Evolutionary conservation across 495 filamentous ascomycete genomes (phyloP).

Genomic region (Hypoxylon subgilvum): DNA sequence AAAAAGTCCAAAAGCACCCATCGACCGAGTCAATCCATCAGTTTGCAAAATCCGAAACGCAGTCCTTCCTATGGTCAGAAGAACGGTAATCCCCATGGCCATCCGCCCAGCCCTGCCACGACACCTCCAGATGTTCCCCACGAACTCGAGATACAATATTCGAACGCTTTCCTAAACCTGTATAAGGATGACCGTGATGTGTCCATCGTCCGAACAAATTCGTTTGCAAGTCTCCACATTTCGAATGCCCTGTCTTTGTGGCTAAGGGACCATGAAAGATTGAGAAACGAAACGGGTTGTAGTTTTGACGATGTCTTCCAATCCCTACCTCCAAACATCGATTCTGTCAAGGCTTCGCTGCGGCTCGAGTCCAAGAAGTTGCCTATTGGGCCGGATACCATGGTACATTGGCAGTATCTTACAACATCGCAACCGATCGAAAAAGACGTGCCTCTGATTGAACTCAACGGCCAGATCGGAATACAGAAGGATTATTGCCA

Average conservation of each 20-base stretch:
- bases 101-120: constrained; percentile 61
- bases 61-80: constrained; percentile 57
- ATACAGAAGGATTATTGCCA: constrained; percentile 76
- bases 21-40: constrained; percentile 71
- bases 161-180: constrained; percentile 71
- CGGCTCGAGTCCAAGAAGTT: constrained; percentile 54
- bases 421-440: constrained; percentile 62
- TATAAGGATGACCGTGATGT: constrained; percentile 67
- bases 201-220: constrained; percentile 64
- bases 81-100: constrained; percentile 47
- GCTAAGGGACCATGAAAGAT: constrained; percentile 67
- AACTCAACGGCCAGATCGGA: constrained; percentile 86
- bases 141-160: constrained; percentile 68
- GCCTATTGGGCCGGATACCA: constrained; percentile 48
- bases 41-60: constrained; percentile 62
- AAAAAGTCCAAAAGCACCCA: constrained; percentile 83
- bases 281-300: constrained; percentile 53
- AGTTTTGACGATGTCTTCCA: constrained; percentile 59
- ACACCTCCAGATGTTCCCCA: constrained; percentile 62
- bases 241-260: constrained; percentile 72
- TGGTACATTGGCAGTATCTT: constrained; percentile 73
- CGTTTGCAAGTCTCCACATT: constrained; percentile 71
- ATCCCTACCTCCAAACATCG: constrained; percentile 46
- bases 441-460: constrained; percentile 75
- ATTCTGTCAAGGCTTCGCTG: constrained; percentile 41